Conservation (phyloP, 169 alveolate species). For the Cryptosporidium bovis region DNA sequence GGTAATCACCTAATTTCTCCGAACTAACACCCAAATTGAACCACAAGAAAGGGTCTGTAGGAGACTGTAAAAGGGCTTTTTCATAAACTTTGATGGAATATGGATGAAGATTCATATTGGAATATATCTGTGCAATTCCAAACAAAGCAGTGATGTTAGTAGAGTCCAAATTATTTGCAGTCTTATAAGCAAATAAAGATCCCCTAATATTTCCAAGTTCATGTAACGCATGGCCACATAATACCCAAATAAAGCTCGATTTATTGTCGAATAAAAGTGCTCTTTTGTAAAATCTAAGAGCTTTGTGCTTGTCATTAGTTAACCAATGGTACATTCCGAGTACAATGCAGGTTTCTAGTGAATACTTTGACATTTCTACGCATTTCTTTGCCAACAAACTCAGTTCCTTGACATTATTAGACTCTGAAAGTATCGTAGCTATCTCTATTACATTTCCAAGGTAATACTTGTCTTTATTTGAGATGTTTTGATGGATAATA, state of each 20-base stretch:
- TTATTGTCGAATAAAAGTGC: conserved; percentile 38
- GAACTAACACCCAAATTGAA: conserved; percentile 25
- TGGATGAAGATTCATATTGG: conserved; percentile 23
- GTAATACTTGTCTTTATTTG: conserved; percentile 4
- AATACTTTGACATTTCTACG: conserved; percentile 49
- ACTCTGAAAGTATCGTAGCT: conserved; percentile 39
- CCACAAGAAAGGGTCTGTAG: conserved; percentile 57
- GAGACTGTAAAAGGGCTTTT: conserved; percentile 61
- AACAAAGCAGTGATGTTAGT: conserved; percentile 44
- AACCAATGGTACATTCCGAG: conserved; percentile 70
- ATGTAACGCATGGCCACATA: conserved; percentile 64
- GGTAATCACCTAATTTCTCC: conserved; percentile 29
- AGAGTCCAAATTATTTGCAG: conserved; percentile 40
- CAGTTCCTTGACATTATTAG: conserved; percentile 30
- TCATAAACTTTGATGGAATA: conserved; percentile 45
- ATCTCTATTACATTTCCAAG: conserved; percentile 23
- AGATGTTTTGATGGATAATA: not conserved
- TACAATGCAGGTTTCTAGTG: conserved; percentile 57
- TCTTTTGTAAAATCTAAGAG: conserved; percentile 63
- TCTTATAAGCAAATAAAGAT: conserved; percentile 53
- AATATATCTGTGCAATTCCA: conserved; percentile 59
- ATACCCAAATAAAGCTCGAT: conserved; percentile 53
- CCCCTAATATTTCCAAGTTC: conserved; percentile 48
- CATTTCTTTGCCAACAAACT: conserved; percentile 47
- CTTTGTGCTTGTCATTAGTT: conserved; percentile 64